phyloP scores from a whole-genome alignment of 1,284 basidiomycete genomes.

The Tilletia indica region DNA sequence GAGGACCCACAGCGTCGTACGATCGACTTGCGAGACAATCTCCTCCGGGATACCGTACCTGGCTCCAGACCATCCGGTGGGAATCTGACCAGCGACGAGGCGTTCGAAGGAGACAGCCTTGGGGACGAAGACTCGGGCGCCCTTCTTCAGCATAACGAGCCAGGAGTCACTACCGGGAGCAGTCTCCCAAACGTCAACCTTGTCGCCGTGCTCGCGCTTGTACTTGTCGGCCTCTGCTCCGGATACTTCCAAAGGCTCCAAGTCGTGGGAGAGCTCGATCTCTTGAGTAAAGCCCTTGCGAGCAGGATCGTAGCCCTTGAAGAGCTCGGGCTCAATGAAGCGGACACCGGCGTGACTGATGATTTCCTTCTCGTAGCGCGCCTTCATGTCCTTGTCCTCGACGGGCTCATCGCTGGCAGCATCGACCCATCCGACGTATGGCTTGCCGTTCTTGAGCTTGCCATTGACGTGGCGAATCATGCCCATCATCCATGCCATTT shows the following conservation, averaged over 20 bases:
- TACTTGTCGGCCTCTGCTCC: slow-evolving; percentile 88
- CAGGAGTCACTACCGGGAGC: slow-evolving; percentile 71
- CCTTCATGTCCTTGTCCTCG: slow-evolving; percentile 93
- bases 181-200: slow-evolving; percentile 89
- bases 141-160: slow-evolving; percentile 98
- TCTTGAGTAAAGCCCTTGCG: slow-evolving; percentile 97
- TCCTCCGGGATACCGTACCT: slow-evolving; percentile 98
- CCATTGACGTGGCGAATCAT: slow-evolving; percentile 98
- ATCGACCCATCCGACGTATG: slow-evolving; percentile 97
- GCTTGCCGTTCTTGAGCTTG: slow-evolving; percentile 79
- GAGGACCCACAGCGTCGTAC: slow-evolving; percentile 93
- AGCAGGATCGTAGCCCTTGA: slow-evolving; percentile 95
- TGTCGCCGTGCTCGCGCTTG: slow-evolving; percentile 93
- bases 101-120: slow-evolving; percentile 95
- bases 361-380: slow-evolving; percentile 92
- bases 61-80: slow-evolving; percentile 92
- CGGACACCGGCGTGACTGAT: slow-evolving; percentile 89
- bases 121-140: slow-evolving; percentile 85
- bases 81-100: slow-evolving; percentile 90
- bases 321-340: slow-evolving; percentile 92
- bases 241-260: slow-evolving; percentile 91
- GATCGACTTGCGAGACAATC: slow-evolving; percentile 89
- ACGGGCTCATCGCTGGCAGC: slow-evolving; percentile 91
- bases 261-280: slow-evolving; percentile 90
- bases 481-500: slow-evolving; percentile 99